Percentiles rank a stretch among this genome's conserved stretches.
These are phyloP conservation scores for Rubia occidens DNA, from an alignment of 305 asterid species.

Conservation along the genomic window DNA sequence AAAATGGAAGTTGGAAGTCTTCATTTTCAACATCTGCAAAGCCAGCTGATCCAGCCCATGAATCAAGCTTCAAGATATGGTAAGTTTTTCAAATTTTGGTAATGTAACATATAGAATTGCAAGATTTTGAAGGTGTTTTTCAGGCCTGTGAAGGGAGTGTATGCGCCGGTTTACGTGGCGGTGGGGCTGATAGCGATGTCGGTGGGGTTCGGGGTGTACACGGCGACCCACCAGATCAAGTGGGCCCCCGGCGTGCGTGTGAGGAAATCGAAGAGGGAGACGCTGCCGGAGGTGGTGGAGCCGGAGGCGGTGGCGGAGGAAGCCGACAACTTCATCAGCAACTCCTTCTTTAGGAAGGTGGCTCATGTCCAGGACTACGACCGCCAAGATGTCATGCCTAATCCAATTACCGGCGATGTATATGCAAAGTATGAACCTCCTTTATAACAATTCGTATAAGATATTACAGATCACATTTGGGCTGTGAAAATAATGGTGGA, in stretches of 20 bases:
- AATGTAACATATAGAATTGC: not conserved
- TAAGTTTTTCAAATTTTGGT: not conserved
- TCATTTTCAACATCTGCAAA: constrained; percentile 14
- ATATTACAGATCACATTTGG: no score
- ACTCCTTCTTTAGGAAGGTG: constrained; percentile 63
- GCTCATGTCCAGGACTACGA: constrained; percentile 52
- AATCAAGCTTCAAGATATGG: not conserved
- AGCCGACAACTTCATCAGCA: constrained; percentile 36
- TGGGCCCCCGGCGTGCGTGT: constrained; percentile 44
- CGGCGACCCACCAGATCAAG: constrained; percentile 44
- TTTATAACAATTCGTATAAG: no score
- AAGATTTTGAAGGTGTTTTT: not conserved
- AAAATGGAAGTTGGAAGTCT: not conserved
- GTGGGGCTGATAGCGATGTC: constrained; percentile 48
- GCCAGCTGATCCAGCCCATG: constrained; percentile 5
- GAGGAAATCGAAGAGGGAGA: constrained; percentile 56
- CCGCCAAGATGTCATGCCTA: constrained; percentile 25
- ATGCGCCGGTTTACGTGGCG: constrained; percentile 48
- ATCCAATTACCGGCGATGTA: constrained; percentile 42
- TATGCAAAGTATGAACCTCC: constrained; percentile 35
- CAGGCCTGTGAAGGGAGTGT: constrained; percentile 41
- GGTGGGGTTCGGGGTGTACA: constrained; percentile 37
- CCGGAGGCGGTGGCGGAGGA: constrained; percentile 60
- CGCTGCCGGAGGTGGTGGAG: constrained; percentile 63
- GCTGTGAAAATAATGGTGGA: not conserved